phyloP scores from a whole-genome alignment of 345 rosid species.

The Barbarea vulgaris region DNA sequence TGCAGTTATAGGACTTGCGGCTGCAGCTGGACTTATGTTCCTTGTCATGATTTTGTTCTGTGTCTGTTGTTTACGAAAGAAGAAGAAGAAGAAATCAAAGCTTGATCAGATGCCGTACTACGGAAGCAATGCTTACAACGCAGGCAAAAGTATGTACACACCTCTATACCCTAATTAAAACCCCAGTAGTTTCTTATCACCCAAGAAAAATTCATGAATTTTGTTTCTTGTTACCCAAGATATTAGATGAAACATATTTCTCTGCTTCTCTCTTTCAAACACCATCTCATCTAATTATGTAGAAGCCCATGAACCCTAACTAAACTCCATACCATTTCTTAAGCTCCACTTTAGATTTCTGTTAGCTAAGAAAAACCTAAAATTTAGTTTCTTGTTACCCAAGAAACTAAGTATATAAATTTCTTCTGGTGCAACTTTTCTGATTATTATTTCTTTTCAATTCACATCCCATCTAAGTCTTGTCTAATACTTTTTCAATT shows the following conservation, averaged over 20 bases:
- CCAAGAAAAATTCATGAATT: not conserved
- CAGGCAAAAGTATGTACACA: constrained; percentile 27
- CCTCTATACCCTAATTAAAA: constrained; percentile 16
- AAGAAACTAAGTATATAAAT: not conserved
- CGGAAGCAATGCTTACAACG: constrained; percentile 30
- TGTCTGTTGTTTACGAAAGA: constrained; percentile 51
- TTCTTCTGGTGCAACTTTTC: not conserved
- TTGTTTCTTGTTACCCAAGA: constrained; percentile 4
- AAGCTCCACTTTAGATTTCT: not conserved
- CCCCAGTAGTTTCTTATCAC: constrained; percentile 11
- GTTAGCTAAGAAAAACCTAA: not conserved
- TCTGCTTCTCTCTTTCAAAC: not conserved
- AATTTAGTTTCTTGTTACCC: not conserved
- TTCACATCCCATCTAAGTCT: not conserved
- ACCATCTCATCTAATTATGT: not conserved
- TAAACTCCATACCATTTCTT: not conserved
- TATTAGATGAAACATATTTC: not conserved
- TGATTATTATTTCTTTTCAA: not conserved
- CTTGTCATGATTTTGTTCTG: constrained; percentile 42
- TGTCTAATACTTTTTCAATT: not conserved
- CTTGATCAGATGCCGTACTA: constrained; percentile 38
- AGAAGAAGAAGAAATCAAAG: constrained; percentile 46
- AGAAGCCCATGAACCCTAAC: not conserved
- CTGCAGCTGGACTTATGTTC: constrained; percentile 51
- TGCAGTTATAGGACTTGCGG: constrained; percentile 47